A percentile compares a stretch with the other conserved stretches of the same genome.
phyloP scores from a whole-genome alignment of 73 alveolate genomes.

The Paraurostyla sp. region DNA sequence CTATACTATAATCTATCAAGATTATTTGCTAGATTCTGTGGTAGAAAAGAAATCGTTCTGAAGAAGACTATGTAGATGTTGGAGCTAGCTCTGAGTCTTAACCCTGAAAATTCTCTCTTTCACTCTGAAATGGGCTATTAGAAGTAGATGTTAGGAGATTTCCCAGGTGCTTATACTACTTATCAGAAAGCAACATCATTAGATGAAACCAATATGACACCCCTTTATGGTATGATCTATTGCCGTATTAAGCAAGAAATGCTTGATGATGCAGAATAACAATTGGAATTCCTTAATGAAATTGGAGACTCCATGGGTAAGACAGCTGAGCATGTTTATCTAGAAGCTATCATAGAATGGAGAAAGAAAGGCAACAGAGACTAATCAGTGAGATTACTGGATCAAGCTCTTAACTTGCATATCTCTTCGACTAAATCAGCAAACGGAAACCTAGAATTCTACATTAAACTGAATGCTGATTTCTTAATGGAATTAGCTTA shows the following conservation, averaged over 20 bases:
- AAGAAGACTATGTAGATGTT: slow-evolving; percentile 81
- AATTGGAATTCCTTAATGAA: slow-evolving; percentile 93
- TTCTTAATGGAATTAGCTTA: slow-evolving; percentile 87
- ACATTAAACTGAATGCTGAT: slow-evolving; percentile 90
- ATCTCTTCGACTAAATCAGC: slow-evolving; percentile 82
- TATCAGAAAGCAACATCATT: slow-evolving; percentile 93
- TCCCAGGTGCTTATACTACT: slow-evolving; percentile 85
- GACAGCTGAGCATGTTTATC: slow-evolving; percentile 81
- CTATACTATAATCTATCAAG: slow-evolving; percentile 87
- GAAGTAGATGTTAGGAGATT: slow-evolving; percentile 88
- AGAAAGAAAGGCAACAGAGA: slow-evolving; percentile 81
- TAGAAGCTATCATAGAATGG: slow-evolving; percentile 83
- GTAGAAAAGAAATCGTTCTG: slow-evolving; percentile 89
- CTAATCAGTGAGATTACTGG: slow-evolving; percentile 76
- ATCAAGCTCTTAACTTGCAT: slow-evolving; percentile 88
- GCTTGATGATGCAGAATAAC: slow-evolving; percentile 96
- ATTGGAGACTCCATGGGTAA: slow-evolving; percentile 82
- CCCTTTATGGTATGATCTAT: slow-evolving; percentile 94
- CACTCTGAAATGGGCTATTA: slow-evolving; percentile 92
- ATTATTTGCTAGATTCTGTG: slow-evolving; percentile 93
- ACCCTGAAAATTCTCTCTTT: slow-evolving; percentile 88
- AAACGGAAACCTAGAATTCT: slow-evolving; percentile 87
- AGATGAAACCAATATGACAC: slow-evolving; percentile 93
- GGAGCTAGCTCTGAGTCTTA: slow-evolving; percentile 82
- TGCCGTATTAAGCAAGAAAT: slow-evolving; percentile 93